Evolutionary conservation across 2,329 filamentous ascomycete genomes (phyloP).

Genomic region (Colletotrichum salicis): DNA sequence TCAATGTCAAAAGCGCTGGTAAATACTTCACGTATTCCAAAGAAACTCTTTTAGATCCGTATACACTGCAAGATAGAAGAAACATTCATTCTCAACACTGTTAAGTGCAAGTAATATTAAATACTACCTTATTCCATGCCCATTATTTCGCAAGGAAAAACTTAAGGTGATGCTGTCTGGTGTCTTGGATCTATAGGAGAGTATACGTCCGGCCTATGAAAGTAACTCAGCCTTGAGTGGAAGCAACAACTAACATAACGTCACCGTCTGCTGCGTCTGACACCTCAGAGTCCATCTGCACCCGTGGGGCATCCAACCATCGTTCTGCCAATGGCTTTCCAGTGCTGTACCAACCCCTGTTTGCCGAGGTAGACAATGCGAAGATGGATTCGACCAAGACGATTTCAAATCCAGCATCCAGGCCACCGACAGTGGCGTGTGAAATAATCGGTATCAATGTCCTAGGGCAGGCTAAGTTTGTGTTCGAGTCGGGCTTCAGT

Average conservation of each 20-base stretch:
- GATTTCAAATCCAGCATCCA: neutral
- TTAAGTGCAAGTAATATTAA: too few relatives aligned
- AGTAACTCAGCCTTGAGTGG: neutral
- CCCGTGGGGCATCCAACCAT: slow-evolving; percentile 15
- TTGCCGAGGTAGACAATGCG: slow-evolving; percentile 19
- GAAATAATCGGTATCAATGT: slow-evolving; percentile 37
- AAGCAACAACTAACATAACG: neutral
- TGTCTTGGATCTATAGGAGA: too few relatives aligned
- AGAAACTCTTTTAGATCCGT: too few relatives aligned
- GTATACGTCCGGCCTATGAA: neutral
- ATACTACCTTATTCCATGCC: too few relatives aligned
- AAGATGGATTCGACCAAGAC: slow-evolving; percentile 27
- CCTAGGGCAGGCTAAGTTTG: slow-evolving; percentile 39
- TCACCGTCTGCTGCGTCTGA: neutral
- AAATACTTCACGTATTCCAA: too few relatives aligned
- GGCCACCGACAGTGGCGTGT: neutral
- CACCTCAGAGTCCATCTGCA: neutral
- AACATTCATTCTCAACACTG: too few relatives aligned
- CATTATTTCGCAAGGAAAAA: too few relatives aligned
- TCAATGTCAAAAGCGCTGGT: too few relatives aligned
- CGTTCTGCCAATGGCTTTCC: neutral
- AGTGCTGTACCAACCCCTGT: neutral
- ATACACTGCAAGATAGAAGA: too few relatives aligned
- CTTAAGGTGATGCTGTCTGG: too few relatives aligned
- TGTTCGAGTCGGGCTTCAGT: slow-evolving; percentile 42